Percentiles rank a stretch among this genome's conserved stretches.
Evolutionary conservation across 2,329 filamentous ascomycete genomes (phyloP).

Genomic region (Microdochium nivale): DNA sequence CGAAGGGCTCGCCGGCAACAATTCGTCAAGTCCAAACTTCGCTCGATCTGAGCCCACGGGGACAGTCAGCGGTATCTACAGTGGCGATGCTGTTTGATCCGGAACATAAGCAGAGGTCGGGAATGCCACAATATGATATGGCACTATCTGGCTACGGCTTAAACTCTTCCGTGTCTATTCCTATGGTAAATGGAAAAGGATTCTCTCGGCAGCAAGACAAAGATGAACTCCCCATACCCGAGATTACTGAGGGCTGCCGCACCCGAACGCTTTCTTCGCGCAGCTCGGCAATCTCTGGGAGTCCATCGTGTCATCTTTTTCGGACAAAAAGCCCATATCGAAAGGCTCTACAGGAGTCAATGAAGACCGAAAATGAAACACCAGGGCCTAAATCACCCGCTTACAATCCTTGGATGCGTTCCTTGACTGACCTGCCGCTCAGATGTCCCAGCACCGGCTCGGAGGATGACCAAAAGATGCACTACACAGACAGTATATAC

Average conservation of each 20-base stretch:
- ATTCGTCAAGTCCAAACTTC: slow-evolving; percentile 1
- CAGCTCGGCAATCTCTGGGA: slow-evolving; percentile 43
- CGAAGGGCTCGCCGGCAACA: background rate
- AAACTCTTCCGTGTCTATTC: background rate
- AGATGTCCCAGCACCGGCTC: slow-evolving; percentile 31
- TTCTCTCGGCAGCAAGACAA: background rate
- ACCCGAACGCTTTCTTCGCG: slow-evolving; percentile 26
- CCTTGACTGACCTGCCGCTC: slow-evolving; percentile 29
- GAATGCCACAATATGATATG: slow-evolving; percentile 5
- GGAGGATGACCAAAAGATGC: slow-evolving; percentile 25
- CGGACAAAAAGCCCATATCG: slow-evolving; percentile 48
- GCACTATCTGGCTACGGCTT: background rate
- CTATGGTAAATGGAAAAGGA: background rate
- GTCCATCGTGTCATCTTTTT: slow-evolving; percentile 41
- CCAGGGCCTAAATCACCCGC: slow-evolving; percentile 16
- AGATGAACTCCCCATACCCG: background rate
- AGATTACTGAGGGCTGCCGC: slow-evolving; percentile 7
- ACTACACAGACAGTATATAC: slow-evolving; percentile 41
- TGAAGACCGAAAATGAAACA: slow-evolving; percentile 25
- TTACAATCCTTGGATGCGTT: slow-evolving; percentile 28
- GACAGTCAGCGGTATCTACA: slow-evolving; percentile 14
- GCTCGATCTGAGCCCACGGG: background rate
- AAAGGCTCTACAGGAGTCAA: slow-evolving; percentile 38
- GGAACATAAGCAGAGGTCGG: too few species aligned
- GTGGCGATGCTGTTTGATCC: slow-evolving; percentile 6